Evolutionary conservation across 2,329 filamentous ascomycete species (phyloP).

Genomic region (Dactylella cylindrospora): DNA sequence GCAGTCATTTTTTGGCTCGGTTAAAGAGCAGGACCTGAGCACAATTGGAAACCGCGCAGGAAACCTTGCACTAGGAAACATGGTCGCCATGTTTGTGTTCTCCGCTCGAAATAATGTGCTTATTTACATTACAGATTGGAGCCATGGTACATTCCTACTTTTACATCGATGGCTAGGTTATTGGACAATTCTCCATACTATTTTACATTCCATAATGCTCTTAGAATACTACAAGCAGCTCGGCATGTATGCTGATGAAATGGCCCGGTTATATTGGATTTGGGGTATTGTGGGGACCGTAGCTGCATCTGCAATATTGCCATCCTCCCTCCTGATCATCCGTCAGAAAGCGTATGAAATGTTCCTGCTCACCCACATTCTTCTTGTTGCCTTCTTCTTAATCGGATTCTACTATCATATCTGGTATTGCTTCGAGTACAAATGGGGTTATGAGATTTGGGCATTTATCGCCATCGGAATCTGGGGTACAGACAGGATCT

Average conservation of each 20-base stretch:
- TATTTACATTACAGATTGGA: slow-evolving; percentile 52
- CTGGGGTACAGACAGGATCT: slow-evolving; percentile 50
- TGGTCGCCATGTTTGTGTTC: slow-evolving; percentile 51
- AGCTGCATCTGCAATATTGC: slow-evolving; percentile 48
- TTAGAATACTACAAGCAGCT: slow-evolving; percentile 48
- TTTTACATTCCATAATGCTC: slow-evolving; percentile 51
- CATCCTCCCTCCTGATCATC: slow-evolving; percentile 48
- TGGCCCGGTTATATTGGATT: slow-evolving; percentile 50
- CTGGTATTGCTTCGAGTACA: slow-evolving; percentile 51
- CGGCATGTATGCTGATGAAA: slow-evolving; percentile 47
- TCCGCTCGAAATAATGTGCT: slow-evolving; percentile 52
- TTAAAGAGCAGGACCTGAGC: slow-evolving; percentile 49
- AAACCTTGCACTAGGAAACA: slow-evolving; percentile 51
- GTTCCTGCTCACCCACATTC: slow-evolving; percentile 50
- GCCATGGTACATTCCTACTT: slow-evolving; percentile 52
- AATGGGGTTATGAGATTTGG: slow-evolving; percentile 54
- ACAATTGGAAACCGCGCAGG: slow-evolving; percentile 46
- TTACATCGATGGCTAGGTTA: slow-evolving; percentile 53
- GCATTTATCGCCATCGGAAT: slow-evolving; percentile 50
- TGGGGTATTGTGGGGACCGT: slow-evolving; percentile 52
- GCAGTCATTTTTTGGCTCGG: slow-evolving; percentile 48
- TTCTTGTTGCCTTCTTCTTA: slow-evolving; percentile 50
- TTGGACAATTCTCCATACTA: slow-evolving; percentile 47
- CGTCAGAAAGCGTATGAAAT: slow-evolving; percentile 50
- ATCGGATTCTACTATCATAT: slow-evolving; percentile 53